These are phyloP conservation scores for Penicillium palitans DNA, from an alignment of 2,329 filamentous ascomycete genomes.

Conservation along the genomic window DNA sequence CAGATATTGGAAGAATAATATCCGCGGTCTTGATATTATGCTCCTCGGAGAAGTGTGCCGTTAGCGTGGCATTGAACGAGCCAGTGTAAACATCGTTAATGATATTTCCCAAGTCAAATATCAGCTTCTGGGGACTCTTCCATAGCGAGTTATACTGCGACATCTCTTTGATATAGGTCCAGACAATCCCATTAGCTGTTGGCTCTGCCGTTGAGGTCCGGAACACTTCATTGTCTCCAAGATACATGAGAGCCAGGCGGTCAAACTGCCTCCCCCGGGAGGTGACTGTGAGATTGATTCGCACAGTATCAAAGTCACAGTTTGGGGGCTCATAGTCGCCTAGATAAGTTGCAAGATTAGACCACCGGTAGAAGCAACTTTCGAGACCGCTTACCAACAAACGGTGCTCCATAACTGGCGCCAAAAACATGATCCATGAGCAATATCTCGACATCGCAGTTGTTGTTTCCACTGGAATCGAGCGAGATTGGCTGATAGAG, in stretches of 20 bases:
- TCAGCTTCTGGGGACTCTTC: slow-evolving; percentile 67
- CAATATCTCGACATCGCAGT: slow-evolving; percentile 44
- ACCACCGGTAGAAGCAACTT: neutral
- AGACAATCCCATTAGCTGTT: slow-evolving; percentile 67
- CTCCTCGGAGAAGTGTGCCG: slow-evolving; percentile 67
- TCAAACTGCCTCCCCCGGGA: slow-evolving; percentile 74
- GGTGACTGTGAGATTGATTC: slow-evolving; percentile 73
- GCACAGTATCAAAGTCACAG: slow-evolving; percentile 71
- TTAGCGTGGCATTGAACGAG: slow-evolving; percentile 70
- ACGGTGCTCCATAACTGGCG: slow-evolving; percentile 71
- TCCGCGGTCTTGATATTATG: slow-evolving; percentile 54
- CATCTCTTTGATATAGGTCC: slow-evolving; percentile 79
- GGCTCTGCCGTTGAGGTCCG: slow-evolving; percentile 81
- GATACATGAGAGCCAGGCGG: slow-evolving; percentile 71
- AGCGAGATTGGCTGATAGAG: slow-evolving; percentile 63
- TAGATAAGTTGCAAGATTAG: slow-evolving; percentile 29
- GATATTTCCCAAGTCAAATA: slow-evolving; percentile 77
- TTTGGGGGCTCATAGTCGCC: slow-evolving; percentile 65
- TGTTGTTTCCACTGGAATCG: slow-evolving; percentile 42
- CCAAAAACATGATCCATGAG: slow-evolving; percentile 72
- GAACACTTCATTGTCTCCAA: slow-evolving; percentile 78
- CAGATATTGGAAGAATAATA: slow-evolving; percentile 63
- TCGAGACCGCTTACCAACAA: slow-evolving; percentile 57
- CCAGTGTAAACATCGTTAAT: slow-evolving; percentile 71
- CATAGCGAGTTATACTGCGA: slow-evolving; percentile 69